Evolutionary conservation across 805 yeast genomes (phyloP).

Genomic region (Yarrowia sp.): DNA sequence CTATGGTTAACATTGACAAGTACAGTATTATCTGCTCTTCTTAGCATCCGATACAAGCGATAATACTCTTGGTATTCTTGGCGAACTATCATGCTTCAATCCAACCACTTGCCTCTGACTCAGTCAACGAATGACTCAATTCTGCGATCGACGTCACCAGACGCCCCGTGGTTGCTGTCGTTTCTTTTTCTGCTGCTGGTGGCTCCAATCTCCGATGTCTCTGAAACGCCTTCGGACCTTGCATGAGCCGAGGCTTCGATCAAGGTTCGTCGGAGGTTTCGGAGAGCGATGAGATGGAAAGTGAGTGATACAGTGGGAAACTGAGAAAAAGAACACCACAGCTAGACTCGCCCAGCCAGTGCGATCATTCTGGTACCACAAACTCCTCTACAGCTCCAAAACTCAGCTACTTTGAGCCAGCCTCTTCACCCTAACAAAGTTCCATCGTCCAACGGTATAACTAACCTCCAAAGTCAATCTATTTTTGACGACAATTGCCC

Average conservation of each 20-base stretch:
- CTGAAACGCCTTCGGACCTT: neutral
- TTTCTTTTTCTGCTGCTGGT: neutral
- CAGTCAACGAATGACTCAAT: no score
- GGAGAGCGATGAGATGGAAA: neutral
- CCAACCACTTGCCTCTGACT: no score
- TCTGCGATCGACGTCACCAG: neutral
- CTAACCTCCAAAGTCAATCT: neutral
- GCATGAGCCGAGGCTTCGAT: conserved; percentile 5
- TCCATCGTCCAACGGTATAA: neutral
- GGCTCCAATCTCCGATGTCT: neutral
- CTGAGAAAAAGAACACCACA: no score
- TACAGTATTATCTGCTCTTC: no score
- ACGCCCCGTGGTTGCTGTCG: neutral
- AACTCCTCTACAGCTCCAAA: no score
- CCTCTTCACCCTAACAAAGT: neutral
- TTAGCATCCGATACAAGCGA: no score
- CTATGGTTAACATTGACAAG: no score
- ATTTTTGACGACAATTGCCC: neutral
- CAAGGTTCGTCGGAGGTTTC: neutral
- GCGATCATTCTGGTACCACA: neutral
- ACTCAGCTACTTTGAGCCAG: neutral
- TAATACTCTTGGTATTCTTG: no score
- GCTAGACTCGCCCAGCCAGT: neutral
- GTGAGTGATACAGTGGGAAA: neutral
- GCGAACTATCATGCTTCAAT: no score